These are phyloP conservation scores for Trichophyton benhamiae DNA, from an alignment of 2,329 filamentous ascomycete species.

Conservation along the genomic window DNA sequence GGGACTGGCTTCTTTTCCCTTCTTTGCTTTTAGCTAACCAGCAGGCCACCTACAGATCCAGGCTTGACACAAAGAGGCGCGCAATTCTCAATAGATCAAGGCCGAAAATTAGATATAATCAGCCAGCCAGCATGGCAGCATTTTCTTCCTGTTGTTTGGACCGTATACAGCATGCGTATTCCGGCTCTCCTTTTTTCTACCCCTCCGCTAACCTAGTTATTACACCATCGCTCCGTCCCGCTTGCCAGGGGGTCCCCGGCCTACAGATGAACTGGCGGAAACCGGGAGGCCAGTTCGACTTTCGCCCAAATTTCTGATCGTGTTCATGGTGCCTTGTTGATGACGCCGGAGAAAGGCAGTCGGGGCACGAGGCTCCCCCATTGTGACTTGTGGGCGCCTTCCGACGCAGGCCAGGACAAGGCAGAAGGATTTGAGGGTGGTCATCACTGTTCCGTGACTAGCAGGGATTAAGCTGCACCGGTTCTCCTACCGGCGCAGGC, in stretches of 20 bases:
- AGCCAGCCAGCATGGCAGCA: neutral
- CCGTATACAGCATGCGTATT: neutral
- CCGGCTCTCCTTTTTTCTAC: neutral
- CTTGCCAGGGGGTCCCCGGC: neutral
- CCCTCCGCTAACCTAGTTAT: neutral
- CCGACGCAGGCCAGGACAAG: neutral
- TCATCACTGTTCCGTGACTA: neutral
- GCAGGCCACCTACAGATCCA: too few species aligned
- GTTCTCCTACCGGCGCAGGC: neutral
- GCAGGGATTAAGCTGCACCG: neutral
- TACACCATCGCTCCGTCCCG: neutral
- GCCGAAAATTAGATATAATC: too few species aligned
- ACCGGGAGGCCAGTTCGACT: neutral
- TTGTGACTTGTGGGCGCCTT: neutral
- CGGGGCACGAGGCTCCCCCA: neutral
- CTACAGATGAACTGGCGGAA: neutral
- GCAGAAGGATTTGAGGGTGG: neutral
- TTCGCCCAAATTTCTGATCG: neutral
- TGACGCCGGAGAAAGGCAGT: neutral
- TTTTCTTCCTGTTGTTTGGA: neutral
- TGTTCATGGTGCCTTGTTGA: neutral
- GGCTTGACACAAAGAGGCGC: too few species aligned
- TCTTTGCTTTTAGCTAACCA: neutral
- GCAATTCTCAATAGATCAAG: too few species aligned
- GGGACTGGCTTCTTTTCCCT: neutral